Conservation (phyloP, 176 grass and related monocot species). For the Dendrocalamus sinicus region DNA sequence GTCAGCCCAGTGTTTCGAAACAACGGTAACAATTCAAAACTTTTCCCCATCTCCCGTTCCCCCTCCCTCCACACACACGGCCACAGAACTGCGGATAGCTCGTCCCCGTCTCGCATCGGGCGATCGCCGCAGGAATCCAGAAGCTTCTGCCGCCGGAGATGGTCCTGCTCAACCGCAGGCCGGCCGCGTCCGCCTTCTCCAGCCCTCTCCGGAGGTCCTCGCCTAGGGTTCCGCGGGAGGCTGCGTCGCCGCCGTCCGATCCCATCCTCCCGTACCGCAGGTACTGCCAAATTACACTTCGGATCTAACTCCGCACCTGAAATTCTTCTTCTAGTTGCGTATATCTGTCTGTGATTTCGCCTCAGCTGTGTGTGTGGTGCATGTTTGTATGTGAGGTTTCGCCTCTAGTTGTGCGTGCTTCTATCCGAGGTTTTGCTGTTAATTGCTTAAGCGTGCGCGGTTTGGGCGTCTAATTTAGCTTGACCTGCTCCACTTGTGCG, state of each 20-base stretch:
- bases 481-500: neutral
- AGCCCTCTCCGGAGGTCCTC: conserved; percentile 42
- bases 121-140: neutral
- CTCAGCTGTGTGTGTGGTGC: neutral
- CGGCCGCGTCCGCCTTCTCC: neutral
- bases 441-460: neutral
- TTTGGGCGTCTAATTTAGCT: conserved; percentile 18
- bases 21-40: conserved; percentile 28
- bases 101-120: neutral
- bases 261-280: conserved; percentile 75
- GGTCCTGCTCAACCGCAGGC: conserved; percentile 52
- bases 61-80: neutral
- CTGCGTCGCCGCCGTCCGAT: conserved; percentile 47
- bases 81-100: neutral
- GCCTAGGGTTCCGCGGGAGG: conserved; percentile 38
- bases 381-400: neutral
- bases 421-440: neutral
- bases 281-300: conserved; percentile 32
- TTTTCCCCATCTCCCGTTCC: neutral
- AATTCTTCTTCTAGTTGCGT: neutral
- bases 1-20: neutral
- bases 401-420: neutral
- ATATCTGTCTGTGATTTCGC: neutral
- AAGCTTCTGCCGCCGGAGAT: conserved; percentile 18
- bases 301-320: neutral